phyloP scores from a whole-genome alignment of 495 filamentous ascomycete species.

The Hapsidospora chrysogenum region DNA sequence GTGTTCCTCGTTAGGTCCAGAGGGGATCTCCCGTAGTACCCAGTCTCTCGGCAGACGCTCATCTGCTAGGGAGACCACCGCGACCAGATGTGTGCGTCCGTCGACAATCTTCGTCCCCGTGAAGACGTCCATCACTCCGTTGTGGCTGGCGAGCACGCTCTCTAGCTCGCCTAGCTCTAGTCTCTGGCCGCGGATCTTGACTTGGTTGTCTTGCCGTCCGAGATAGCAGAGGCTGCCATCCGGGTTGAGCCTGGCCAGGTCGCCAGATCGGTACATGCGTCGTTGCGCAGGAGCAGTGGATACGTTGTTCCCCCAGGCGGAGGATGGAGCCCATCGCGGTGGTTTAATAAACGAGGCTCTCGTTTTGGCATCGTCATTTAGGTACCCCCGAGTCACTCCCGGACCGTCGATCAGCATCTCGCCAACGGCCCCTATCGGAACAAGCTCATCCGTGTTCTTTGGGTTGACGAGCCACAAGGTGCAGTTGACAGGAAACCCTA shows the following conservation, averaged over 20 bases:
- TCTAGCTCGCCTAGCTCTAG: conserved; percentile 1
- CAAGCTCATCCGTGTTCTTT: conserved; percentile 28
- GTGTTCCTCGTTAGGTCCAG: neutral
- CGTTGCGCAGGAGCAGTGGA: too few species aligned
- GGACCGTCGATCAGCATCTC: conserved; percentile 47
- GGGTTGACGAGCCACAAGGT: conserved; percentile 41
- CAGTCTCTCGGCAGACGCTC: too few species aligned
- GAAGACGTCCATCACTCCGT: too few species aligned
- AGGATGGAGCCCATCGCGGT: too few species aligned
- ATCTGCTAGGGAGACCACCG: too few species aligned
- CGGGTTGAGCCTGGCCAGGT: conserved; percentile 42
- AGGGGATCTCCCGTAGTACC: too few species aligned
- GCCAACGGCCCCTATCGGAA: conserved; percentile 40
- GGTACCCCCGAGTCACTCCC: conserved; percentile 29
- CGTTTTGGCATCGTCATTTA: too few species aligned
- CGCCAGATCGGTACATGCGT: conserved; percentile 60
- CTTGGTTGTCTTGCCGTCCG: conserved; percentile 24
- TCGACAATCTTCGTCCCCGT: too few species aligned
- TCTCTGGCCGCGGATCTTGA: neutral
- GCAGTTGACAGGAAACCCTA: conserved; percentile 24
- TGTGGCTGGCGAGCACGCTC: too few species aligned
- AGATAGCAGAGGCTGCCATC: conserved; percentile 35
- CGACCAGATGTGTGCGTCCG: too few species aligned
- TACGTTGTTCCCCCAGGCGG: too few species aligned
- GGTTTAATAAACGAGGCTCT: too few species aligned